Percentiles rank a stretch among this genome's conserved stretches.
Conservation (phyloP, 352 stramenopile species). For the Phytophthora citricola region DNA sequence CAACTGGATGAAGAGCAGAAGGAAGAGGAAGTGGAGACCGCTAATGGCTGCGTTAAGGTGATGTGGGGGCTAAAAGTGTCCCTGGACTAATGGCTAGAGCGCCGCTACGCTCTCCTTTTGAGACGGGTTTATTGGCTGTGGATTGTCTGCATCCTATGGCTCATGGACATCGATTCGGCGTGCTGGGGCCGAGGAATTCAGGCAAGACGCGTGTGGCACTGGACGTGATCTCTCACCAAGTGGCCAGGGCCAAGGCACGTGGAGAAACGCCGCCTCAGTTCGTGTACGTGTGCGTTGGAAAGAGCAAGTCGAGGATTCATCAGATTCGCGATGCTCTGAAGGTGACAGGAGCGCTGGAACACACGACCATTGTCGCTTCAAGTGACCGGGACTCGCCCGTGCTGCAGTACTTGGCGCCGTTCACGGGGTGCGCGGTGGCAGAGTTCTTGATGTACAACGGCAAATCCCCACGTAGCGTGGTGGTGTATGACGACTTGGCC, state of each 20-base stretch:
- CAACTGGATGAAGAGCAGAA: conserved; percentile 11
- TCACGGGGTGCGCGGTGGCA: conserved; percentile 74
- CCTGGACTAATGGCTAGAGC: conserved; percentile 68
- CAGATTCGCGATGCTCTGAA: conserved; percentile 70
- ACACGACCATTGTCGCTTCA: conserved; percentile 76
- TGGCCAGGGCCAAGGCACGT: conserved; percentile 36
- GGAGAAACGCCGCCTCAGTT: conserved; percentile 62
- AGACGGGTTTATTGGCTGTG: conserved; percentile 72
- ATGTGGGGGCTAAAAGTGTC: conserved; percentile 67
- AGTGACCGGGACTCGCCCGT: conserved; percentile 74
- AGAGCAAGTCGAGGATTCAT: conserved; percentile 60
- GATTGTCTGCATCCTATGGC: conserved; percentile 84
- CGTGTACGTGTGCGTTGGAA: conserved; percentile 80
- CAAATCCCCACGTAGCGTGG: conserved; percentile 57
- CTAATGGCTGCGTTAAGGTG: conserved; percentile 50
- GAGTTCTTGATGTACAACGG: conserved; percentile 74
- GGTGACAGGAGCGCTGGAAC: conserved; percentile 43
- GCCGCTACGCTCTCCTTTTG: conserved; percentile 56
- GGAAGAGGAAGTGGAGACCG: conserved; percentile 8
- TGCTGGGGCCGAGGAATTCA: conserved; percentile 70
- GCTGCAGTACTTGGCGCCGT: conserved; percentile 84
- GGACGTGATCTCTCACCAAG: conserved; percentile 71
- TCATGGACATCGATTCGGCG: conserved; percentile 68
- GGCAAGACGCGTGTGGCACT: conserved; percentile 78
- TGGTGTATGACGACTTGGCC: conserved; percentile 84